These are phyloP conservation scores for Irpex lacteus DNA, from an alignment of 1,284 basidiomycete genomes.

Conservation along the genomic window DNA sequence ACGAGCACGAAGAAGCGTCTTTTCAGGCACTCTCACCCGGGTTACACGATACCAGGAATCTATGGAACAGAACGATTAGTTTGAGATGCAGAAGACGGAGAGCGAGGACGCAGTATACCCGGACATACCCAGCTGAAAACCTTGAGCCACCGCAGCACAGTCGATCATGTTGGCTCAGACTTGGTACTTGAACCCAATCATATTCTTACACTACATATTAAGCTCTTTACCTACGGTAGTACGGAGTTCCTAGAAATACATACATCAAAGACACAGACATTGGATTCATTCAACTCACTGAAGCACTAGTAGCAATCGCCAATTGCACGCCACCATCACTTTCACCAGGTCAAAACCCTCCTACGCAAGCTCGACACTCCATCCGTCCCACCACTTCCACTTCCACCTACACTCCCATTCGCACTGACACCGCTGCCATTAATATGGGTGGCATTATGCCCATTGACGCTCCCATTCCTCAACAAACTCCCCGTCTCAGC, in stretches of 20 bases:
- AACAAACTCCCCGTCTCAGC: slow-evolving; percentile 21
- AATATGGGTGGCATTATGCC: not conserved
- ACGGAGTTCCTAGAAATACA: not conserved
- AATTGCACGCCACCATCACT: not conserved
- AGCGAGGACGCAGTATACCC: too few relatives aligned
- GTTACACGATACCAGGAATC: not conserved
- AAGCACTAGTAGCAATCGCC: not conserved
- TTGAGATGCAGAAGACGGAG: not conserved
- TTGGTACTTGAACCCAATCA: not conserved
- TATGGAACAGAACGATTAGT: not conserved
- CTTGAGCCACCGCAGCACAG: not conserved
- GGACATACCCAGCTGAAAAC: too few relatives aligned
- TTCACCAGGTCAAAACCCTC: not conserved
- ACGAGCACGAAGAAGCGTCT: not conserved
- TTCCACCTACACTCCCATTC: not conserved
- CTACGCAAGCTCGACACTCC: not conserved
- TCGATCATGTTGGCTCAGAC: not conserved
- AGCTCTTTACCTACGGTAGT: not conserved
- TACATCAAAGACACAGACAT: not conserved
- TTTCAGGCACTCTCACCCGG: not conserved
- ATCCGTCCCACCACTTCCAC: not conserved
- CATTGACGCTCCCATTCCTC: not conserved
- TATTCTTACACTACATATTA: not conserved
- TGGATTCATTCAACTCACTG: not conserved
- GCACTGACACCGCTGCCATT: not conserved